A percentile compares a stretch with the other conserved stretches of the same genome.
Evolutionary conservation across 2,329 filamentous ascomycete genomes (phyloP).

Genomic region (Kalmusia sp.): DNA sequence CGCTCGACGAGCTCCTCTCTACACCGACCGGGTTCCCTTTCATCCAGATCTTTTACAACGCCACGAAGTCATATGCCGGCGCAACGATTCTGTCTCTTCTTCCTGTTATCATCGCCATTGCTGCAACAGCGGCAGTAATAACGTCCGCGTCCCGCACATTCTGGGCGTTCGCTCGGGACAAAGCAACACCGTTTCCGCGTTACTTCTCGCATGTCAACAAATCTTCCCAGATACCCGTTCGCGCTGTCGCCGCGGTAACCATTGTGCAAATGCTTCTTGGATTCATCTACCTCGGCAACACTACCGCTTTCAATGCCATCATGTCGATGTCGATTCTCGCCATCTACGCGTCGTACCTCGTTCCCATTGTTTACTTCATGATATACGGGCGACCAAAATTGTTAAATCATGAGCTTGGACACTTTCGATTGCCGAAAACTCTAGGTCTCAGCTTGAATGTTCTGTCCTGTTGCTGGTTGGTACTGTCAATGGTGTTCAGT

Average conservation of each 20-base stretch:
- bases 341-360: constrained; percentile 54
- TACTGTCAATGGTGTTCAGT: constrained; percentile 55
- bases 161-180: constrained; percentile 51
- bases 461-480: constrained; percentile 53
- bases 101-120: constrained; percentile 20
- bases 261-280: constrained; percentile 36
- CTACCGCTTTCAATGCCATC: constrained; percentile 52
- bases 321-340: constrained; percentile 53
- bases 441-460: constrained; percentile 50
- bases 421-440: constrained; percentile 36
- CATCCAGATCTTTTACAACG: constrained; percentile 55
- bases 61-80: constrained; percentile 31
- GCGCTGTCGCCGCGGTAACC: constrained; percentile 34
- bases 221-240: constrained; percentile 44
- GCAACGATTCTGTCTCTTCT: constrained; percentile 52
- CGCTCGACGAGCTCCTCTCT: constrained; percentile 47
- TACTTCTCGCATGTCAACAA: constrained; percentile 47
- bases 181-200: constrained; percentile 44
- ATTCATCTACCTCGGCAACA: constrained; percentile 53
- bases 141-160: constrained; percentile 48
- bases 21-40: constrained; percentile 52
- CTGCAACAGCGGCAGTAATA: constrained; percentile 31
- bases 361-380: constrained; percentile 51
- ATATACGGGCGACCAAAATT: constrained; percentile 43
- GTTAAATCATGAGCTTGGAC: constrained; percentile 15